Evolutionary conservation across 805 yeast genomes (phyloP).

Genomic region (Ascoidea asiatica): DNA sequence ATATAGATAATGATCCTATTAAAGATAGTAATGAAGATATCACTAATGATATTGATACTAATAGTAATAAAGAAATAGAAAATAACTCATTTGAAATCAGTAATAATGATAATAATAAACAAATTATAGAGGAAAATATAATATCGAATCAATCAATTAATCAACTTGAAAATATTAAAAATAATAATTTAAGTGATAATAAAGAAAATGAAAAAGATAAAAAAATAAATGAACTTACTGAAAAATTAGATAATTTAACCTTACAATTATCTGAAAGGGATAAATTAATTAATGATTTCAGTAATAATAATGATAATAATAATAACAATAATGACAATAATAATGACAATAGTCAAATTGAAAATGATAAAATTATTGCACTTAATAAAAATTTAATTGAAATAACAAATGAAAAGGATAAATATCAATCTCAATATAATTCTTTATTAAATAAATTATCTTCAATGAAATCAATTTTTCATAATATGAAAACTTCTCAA

Average conservation of each 20-base stretch:
- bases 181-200: too few species aligned
- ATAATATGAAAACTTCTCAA: constrained; percentile 61
- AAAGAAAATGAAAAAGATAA: constrained; percentile 15
- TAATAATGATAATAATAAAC: too few species aligned
- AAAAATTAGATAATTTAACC: constrained; percentile 2
- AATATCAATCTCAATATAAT: constrained; percentile 46
- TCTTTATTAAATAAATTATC: constrained; percentile 47
- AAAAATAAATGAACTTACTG: constrained; percentile 4
- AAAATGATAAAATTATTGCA: constrained; percentile 6
- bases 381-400: constrained; percentile 19
- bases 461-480: constrained; percentile 61
- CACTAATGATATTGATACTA: background rate
- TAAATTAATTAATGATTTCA: background rate
- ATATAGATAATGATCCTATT: background rate
- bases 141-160: too few species aligned
- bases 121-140: too few species aligned
- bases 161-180: too few species aligned
- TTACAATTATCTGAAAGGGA: constrained; percentile 11
- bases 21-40: background rate
- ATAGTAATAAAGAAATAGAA: constrained; percentile 12
- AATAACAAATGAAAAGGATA: constrained; percentile 38
- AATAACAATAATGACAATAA: background rate
- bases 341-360: background rate
- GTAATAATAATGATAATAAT: background rate
- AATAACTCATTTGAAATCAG: too few species aligned